Evolutionary conservation across 2,329 filamentous ascomycete species (phyloP).

Genomic region (Cladosporium austrohemisphaericum): DNA sequence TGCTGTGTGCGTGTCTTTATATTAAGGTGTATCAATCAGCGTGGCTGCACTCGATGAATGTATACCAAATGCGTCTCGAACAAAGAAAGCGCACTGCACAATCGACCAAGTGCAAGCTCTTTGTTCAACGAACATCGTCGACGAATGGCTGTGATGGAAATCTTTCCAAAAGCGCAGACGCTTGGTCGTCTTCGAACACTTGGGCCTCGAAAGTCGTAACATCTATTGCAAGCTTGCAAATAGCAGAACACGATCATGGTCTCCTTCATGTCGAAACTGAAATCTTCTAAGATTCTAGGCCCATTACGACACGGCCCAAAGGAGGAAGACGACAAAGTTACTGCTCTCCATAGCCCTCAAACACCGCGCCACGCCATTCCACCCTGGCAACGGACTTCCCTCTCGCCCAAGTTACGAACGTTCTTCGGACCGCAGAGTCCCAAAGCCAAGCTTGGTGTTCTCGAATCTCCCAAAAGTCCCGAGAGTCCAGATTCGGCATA

Average conservation of each 20-base stretch:
- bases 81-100: not conserved
- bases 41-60: not conserved
- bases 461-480: constrained; percentile 1
- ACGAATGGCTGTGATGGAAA: too few relatives aligned
- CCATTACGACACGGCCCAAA: not conserved
- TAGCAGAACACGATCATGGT: not conserved
- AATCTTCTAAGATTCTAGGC: too few relatives aligned
- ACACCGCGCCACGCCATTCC: not conserved
- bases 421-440: constrained; percentile 3
- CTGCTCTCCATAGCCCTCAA: too few relatives aligned
- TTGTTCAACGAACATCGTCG: too few relatives aligned
- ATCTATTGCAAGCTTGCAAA: too few relatives aligned
- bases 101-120: not conserved
- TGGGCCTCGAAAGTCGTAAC: too few relatives aligned
- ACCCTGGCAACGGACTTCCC: not conserved
- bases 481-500: not conserved
- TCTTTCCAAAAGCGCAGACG: too few relatives aligned
- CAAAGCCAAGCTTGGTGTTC: not conserved
- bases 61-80: not conserved
- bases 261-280: not conserved
- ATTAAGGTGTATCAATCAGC: too few relatives aligned
- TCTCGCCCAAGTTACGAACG: constrained; percentile 10
- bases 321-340: too few relatives aligned
- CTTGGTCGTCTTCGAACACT: too few relatives aligned
- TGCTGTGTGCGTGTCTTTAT: too few relatives aligned